Percentiles rank a stretch among this genome's conserved stretches.
Conservation (phyloP, 495 filamentous ascomycete species). For the Rostrohypoxylon terebratum region DNA sequence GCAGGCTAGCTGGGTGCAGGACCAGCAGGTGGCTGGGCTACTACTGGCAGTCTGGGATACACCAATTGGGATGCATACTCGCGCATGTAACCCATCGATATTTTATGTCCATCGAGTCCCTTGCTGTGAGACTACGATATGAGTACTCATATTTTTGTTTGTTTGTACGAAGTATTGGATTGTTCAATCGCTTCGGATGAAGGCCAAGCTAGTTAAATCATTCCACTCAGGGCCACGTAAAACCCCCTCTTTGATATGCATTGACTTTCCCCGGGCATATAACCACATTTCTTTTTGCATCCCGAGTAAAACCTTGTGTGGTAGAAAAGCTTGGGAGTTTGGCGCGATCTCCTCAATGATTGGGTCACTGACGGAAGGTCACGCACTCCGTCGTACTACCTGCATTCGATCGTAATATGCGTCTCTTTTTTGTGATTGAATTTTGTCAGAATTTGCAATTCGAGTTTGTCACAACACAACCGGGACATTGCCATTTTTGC, state of each 20-base stretch:
- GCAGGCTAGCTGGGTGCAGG: no score
- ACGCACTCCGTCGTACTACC: constrained; percentile 24
- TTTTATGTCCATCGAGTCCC: constrained; percentile 8
- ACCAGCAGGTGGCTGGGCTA: no score
- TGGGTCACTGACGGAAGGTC: constrained; percentile 25
- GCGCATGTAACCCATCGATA: constrained; percentile 26
- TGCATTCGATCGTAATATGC: constrained; percentile 34
- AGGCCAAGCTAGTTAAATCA: constrained; percentile 24
- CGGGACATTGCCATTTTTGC: constrained; percentile 13
- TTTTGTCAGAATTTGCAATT: constrained; percentile 45
- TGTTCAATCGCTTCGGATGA: constrained; percentile 26
- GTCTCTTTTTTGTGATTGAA: constrained; percentile 38
- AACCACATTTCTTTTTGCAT: constrained; percentile 21
- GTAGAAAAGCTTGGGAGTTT: constrained; percentile 23
- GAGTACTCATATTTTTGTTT: constrained; percentile 16
- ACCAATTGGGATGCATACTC: constrained; percentile 21
- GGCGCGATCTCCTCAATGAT: constrained; percentile 17
- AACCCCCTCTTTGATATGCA: constrained; percentile 18
- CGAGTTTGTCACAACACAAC: constrained; percentile 32
- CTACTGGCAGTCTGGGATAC: not conserved
- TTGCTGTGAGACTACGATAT: constrained; percentile 11
- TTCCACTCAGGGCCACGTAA: constrained; percentile 20
- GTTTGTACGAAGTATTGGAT: no score
- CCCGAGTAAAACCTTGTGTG: constrained; percentile 16
- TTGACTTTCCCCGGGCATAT: constrained; percentile 30